Base-by-base conservation (phyloP, 169 alveolate genomes). In the Miamiensis avidus region DNA sequence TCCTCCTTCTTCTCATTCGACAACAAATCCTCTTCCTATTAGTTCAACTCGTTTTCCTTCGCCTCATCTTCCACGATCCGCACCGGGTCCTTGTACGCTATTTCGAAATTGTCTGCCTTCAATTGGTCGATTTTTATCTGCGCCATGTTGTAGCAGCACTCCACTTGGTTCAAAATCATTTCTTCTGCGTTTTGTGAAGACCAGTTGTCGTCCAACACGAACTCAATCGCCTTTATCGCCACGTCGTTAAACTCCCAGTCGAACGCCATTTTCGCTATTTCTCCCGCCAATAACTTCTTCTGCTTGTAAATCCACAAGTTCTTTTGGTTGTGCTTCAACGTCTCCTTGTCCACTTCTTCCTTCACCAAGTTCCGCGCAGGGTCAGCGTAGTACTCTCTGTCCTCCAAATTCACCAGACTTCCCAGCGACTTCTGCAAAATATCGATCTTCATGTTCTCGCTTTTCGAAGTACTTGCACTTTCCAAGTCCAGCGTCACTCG, bases 101-200 rank as follows among this genome's bases (percentile, higher is more conserved):
- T 89, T 83, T 94, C 97, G 49, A 93, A 87, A 34, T 94, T 95
- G 76, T 92, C 94, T 27, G 91, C 92, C 64, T 88, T 89, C 31
- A 96, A 79, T 64, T 85, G 81, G 83, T 93, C 96, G 1, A 93
- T 92, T 82, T 92, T 93, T 82, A 95, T 91, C 84, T 91, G 65
- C 0, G 97, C 97, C 77, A 89, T 84, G 76, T 89, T 88, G 77
- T 91, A 91, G 65, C 92, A 89, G 72, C 96, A 89, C 84, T 94
- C 93, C 72, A 95, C 95, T 82, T 94, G 89, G 16, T 94, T 88
- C 11, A 94, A 83, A 31, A 96, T 89, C 84, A 92, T 91, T 75
- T 96, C 97, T 69, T 93, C 89, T 31, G 93, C 95, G 87, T 96
- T 96, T 29, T 75, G 81, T n/a, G 93, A 79, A 65, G 93, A 96